Base-by-base conservation (phyloP, 495 filamentous ascomycete genomes). In the Talaromyces borbonicus region DNA sequence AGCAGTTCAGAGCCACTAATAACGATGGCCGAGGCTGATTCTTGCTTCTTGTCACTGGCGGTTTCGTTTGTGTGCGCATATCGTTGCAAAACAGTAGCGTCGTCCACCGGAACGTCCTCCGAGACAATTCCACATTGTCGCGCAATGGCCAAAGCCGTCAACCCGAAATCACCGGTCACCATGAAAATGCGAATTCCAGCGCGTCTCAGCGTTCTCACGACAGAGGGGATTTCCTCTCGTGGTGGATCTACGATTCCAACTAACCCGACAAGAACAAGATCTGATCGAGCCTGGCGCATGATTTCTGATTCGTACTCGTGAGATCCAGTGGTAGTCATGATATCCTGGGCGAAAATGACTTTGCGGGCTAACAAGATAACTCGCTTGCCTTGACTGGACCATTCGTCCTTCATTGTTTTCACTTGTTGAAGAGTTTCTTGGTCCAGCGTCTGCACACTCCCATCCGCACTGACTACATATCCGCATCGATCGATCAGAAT, bases 141-240 rank as follows among this genome's bases (percentile, higher is more conserved):
- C 4, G 81, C 81, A 47, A 87, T 85, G 4, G 82, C 79, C 49
- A 75, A 68, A 0, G 82, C 83, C 1, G 84, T 87, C 16, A 83
- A 65, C 5, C 78, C 76, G 50, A 81, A 84, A 54, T 89, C 83
- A 27, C 84, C 83, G 15, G 83, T 87, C 8, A 77, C 71, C 73
- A 77, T 77, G 53, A 71, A 70, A 46, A 77, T 71, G 1, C 69
- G 66, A 27, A 82, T 80, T n/a, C 80, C 81, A 31, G 80, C 77
- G 23, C 62, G 53, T 31, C 80, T 75, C 50, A 81, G 83, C 15
- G 58, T 52, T 14, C 56, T 53, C 0, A 69, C 64, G 0, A 65
- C 64, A 4, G 62, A 59, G 1, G 73, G 70, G 4, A 79, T 78
- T 54, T 86, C 83, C 1, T 68, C 56, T 15, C 81, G 72, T 5